Percentiles rank a stretch among this genome's conserved stretches.
phyloP scores from a whole-genome alignment of 2,329 filamentous ascomycete genomes.

The Colletotrichum godetiae region DNA sequence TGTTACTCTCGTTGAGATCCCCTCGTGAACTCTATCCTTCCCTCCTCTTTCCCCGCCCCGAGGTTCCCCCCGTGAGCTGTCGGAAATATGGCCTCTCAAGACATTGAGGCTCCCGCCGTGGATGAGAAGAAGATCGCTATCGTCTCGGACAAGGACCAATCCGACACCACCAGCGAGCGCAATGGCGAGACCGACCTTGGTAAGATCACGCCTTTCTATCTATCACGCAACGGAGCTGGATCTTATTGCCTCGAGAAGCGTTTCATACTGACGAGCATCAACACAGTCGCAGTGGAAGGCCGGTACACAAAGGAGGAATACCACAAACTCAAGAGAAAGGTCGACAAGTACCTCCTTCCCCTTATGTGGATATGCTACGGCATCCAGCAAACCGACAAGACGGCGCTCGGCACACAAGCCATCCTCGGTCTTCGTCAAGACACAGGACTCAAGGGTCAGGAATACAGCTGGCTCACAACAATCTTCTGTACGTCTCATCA shows the following conservation, averaged over 20 bases:
- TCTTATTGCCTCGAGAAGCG: no score
- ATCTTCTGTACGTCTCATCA: conserved; percentile 42
- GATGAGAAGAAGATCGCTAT: conserved; percentile 22
- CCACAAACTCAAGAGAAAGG: conserved; percentile 51
- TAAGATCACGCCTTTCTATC: not conserved
- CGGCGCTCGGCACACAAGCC: conserved; percentile 51
- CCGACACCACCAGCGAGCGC: conserved; percentile 17
- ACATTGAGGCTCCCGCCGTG: not conserved
- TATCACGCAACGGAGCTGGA: no score
- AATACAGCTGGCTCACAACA: conserved; percentile 45
- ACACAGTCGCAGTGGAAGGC: conserved; percentile 22
- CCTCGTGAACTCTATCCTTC: not conserved
- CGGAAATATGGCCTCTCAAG: conserved; percentile 12
- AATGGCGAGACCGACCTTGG: conserved; percentile 20
- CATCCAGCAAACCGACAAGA: conserved; percentile 61
- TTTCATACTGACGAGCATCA: not conserved
- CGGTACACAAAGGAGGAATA: conserved; percentile 51
- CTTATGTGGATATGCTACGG: conserved; percentile 62
- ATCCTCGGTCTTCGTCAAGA: conserved; percentile 50
- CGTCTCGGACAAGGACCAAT: conserved; percentile 16
- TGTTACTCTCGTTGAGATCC: not conserved
- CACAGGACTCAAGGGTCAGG: conserved; percentile 40
- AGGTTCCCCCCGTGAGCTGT: not conserved
- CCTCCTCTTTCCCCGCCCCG: no score
- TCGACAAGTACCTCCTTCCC: conserved; percentile 57